Evolutionary conservation across 768 basidiomycete species (phyloP), one percentile per base, ranked within the genome.

Genomic region (Lepiota brunneoincarnata): DNA sequence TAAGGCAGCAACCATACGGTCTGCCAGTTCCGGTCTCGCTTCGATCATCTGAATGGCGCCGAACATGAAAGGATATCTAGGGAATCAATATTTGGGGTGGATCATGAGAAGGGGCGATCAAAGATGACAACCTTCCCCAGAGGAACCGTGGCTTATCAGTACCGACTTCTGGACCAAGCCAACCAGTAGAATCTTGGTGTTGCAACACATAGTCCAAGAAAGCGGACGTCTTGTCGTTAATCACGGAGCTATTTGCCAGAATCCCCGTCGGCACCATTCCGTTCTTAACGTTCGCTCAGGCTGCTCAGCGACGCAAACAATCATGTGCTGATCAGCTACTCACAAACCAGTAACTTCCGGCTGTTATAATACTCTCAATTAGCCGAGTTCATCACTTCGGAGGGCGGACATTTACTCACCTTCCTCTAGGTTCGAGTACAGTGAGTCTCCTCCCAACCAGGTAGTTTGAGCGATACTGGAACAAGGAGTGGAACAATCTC

Each of bases 11-110:
- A 79, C 77, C 12, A 81, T 76, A 49, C 68, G 61, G 38, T 66
- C 63, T 2, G 75, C 73, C 40, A 79, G 65, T 0, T 75, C 60
- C 1, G 77, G 67, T 59, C 79, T 61, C 40, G 65, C 67, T 59
- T 81, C 80, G 1, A 74, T 72, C 76, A 81, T 78, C 67, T 82
- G 80, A 24, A 81, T 80, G 4, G 79, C 80, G 10, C 79, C 79
- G 55, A 81, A 78, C 62, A 82, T 72, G 66, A 81, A 81, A 0
- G 80, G 79, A 54, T 81, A 80, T 48, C 78, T 76, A 14, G 11
- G 14, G 44, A 38, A 34, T 14, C 11, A 12, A 34, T 36, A 17
- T 55, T 31, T 3, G 36, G 20, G 48, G 28, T 2, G 35, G 39
- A 6, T 18, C 44, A 37, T 18, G 46, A 9, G 34, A 20, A n/a